Percentiles rank a stretch among this genome's conserved stretches.
Evolutionary conservation across 1,284 basidiomycete species (phyloP).

Genomic region (Fistulina hepatica): DNA sequence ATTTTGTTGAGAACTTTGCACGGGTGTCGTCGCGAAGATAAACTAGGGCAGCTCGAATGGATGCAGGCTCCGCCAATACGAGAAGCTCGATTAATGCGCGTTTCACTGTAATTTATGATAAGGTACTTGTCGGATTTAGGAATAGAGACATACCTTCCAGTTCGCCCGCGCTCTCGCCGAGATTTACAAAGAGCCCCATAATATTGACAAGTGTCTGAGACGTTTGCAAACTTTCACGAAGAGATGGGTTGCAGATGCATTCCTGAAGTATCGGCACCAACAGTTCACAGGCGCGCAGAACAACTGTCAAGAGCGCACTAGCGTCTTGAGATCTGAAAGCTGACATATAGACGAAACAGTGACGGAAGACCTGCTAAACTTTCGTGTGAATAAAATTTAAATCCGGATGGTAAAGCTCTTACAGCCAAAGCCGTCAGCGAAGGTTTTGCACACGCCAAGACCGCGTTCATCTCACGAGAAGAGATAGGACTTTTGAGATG

Average conservation of each 20-base stretch:
- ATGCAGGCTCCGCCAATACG: constrained; percentile 15
- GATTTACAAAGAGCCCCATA: constrained; percentile 25
- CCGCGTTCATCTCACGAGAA: not conserved
- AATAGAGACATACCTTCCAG: constrained; percentile 19
- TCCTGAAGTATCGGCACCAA: not conserved
- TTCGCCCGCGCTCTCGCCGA: constrained; percentile 18
- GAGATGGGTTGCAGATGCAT: constrained; percentile 3
- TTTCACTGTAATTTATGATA: constrained; percentile 24
- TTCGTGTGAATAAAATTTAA: not conserved
- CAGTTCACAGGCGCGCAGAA: too few species aligned
- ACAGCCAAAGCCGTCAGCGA: constrained; percentile 17
- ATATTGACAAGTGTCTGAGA: constrained; percentile 25
- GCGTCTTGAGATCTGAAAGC: too few species aligned
- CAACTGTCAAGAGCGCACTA: too few species aligned
- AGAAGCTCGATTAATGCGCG: constrained; percentile 31
- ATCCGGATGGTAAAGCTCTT: not conserved
- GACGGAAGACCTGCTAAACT: constrained; percentile 16
- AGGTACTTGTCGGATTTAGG: not conserved
- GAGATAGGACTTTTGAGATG: constrained; percentile 1
- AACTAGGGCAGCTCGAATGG: constrained; percentile 15
- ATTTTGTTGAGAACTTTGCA: constrained; percentile 16
- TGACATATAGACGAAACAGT: constrained; percentile 13
- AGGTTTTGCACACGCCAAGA: constrained; percentile 9
- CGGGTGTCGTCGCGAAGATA: constrained; percentile 15
- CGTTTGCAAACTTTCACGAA: constrained; percentile 15